phyloP scores from a whole-genome alignment of 2,329 filamentous ascomycete species.

The Paraconiothyrium sp. region DNA sequence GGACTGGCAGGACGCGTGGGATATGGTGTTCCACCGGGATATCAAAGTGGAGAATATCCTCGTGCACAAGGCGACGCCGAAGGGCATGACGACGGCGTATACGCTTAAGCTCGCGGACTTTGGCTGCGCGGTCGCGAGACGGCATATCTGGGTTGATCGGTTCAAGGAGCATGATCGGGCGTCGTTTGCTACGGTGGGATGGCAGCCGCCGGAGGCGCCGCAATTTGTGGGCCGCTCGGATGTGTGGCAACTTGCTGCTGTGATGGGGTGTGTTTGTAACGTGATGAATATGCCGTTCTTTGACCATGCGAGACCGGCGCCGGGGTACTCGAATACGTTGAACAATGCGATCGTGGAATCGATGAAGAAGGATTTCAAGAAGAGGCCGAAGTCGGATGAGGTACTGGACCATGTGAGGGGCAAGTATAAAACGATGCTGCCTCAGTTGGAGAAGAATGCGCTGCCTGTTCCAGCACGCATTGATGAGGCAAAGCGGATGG shows the following conservation, averaged over 20 bases:
- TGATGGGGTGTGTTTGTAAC: constrained; percentile 20
- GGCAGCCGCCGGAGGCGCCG: constrained; percentile 10
- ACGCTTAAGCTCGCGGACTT: constrained; percentile 19
- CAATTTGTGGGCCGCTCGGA: constrained; percentile 9
- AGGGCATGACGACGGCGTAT: constrained; percentile 13
- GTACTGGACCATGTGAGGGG: constrained; percentile 10
- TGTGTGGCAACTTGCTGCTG: constrained; percentile 17
- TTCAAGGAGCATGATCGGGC: not conserved
- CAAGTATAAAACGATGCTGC: constrained; percentile 2
- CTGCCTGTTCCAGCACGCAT: not conserved
- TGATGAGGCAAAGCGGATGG: not conserved
- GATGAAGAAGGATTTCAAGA: constrained; percentile 3
- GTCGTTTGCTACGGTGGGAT: not conserved
- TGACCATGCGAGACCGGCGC: constrained; percentile 12
- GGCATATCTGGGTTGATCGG: constrained; percentile 4
- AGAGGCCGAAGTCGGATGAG: constrained; percentile 16
- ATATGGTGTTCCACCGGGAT: constrained; percentile 18
- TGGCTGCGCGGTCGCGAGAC: constrained; percentile 15
- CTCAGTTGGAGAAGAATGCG: not conserved
- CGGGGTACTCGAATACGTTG: constrained; percentile 14
- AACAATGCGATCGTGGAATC: constrained; percentile 15
- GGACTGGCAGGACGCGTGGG: constrained; percentile 8
- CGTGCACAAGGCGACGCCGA: not conserved
- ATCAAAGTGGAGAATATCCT: constrained; percentile 21
- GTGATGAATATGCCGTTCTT: not conserved